Evolutionary conservation across 768 basidiomycete species (phyloP), one percentile per base, ranked within the genome.

Genomic region (Lenzites betulinus): DNA sequence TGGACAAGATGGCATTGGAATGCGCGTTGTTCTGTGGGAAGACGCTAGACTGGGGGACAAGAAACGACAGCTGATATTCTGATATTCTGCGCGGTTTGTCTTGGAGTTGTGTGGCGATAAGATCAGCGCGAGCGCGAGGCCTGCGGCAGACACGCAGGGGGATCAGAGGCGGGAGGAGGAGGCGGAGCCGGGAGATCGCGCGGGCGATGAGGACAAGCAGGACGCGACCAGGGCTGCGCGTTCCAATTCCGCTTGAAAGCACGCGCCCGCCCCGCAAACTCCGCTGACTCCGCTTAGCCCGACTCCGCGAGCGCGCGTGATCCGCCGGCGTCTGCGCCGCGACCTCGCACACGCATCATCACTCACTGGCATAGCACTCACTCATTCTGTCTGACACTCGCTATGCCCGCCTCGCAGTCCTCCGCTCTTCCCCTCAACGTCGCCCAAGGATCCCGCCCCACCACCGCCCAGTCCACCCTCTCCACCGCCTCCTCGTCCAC

Each of bases 381-480:
- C n/a, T n/a, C n/a, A n/a, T n/a, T n/a, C n/a, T n/a, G n/a, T n/a
- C n/a, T n/a, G n/a, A n/a, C n/a, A n/a, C n/a, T 39, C 28, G 18
- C 47, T 25, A 57, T 57, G 56, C 57, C 62, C 28, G 38, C 55
- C 23, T 66, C 69, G 59, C 65, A 67, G 46, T 64, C 69, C 12
- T 69, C 70, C 30, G 30, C 88, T 42, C 81, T 87, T 39, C 88
- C 88, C 11, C 76, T 90, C 66, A 90, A 89, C 66, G 84, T 83
- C 23, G 69, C 70, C 1, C 67, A 64, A 20, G 66, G 75, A 22
- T 73, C 76, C 9, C 81, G 79, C 66, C 67, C 66, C 15, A 26
- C 74, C 42, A 75, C 81, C 3, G 73, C 65, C 8, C 59, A 62
- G 71, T 51, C 76, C 75, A 57, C 30, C 1, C 30, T 63, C 13